Base-by-base conservation (phyloP, 352 stramenopile genomes). In the Phytophthora fragariaefolia region DNA sequence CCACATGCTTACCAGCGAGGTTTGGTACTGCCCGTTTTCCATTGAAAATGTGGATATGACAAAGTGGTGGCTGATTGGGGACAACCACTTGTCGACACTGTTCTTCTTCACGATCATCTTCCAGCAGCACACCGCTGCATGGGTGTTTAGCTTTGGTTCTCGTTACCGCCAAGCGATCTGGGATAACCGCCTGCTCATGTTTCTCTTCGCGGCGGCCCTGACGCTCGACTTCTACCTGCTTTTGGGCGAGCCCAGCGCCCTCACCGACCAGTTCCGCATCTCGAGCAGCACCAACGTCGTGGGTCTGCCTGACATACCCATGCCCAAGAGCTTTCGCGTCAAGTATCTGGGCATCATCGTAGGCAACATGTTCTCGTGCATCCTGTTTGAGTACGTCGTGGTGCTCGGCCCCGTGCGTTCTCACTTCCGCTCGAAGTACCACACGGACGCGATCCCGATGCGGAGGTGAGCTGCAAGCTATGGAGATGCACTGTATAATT, bases 211-310 rank as follows among this genome's bases (percentile, higher is more conserved):
- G 3, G 58, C 27, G 23, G 55, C 85, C 3, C 47, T 61, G 4
- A 52, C 46, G 0, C 71, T 78, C 24, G 52, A 80, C 15, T 15
- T 87, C 49, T 85, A 84, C 50, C 27, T 87, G 54, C 18, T 80
- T 18, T 67, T 85, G 13, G 76, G 76, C 8, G 54, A 69, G n/a
- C 79, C 74, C 18, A 80, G 63, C 58, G 28, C 42, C 10, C 22
- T 84, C 43, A 85, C 64, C 10, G 76, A 87, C 23, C 43, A 34
- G 12, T 87, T 87, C 59, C 79, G 79, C 42, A 85, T 87, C 48
- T 73, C 79, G 13, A 87, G 69, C 43, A 71, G 69, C 40, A 80
- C 79, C 10, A 87, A 87, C 55, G 76, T 87, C 17, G 69, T 87
- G 1, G 79, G 73, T 0, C 57, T 87, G 18, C 79, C 76, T 1